Evolutionary conservation across 129 eudicot species (phyloP).

Genomic region (Pittosporum tobira): DNA sequence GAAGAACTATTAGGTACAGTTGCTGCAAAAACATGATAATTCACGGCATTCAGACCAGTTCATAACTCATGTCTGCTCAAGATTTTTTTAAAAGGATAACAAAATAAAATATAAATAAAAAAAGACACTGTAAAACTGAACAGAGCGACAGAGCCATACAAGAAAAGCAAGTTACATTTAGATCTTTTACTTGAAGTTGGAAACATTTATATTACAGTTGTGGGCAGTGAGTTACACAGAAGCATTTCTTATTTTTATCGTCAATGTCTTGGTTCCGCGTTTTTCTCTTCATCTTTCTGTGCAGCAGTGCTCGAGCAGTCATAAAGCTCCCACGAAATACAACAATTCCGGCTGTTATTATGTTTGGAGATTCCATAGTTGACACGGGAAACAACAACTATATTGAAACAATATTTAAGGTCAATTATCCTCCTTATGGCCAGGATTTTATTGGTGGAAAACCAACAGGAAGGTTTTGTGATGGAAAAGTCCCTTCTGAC

Average conservation of each 20-base stretch:
- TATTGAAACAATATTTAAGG: constrained; percentile 46
- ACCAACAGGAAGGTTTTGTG: constrained; percentile 76
- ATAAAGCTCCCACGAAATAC: constrained; percentile 27
- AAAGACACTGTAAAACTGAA: neutral
- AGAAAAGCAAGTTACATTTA: too few relatives aligned
- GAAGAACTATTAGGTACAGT: constrained; percentile 3
- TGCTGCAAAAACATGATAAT: neutral
- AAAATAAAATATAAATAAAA: neutral
- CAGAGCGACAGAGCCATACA: too few relatives aligned
- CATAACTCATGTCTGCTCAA: constrained; percentile 10
- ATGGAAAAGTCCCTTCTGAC: constrained; percentile 85
- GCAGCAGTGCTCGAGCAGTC: constrained; percentile 9
- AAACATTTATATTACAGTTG: neutral
- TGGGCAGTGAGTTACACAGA: neutral
- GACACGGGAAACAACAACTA: constrained; percentile 79
- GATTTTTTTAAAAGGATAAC: too few relatives aligned
- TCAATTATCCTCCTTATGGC: constrained; percentile 80
- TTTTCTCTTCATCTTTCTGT: neutral
- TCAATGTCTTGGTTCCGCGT: neutral
- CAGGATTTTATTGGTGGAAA: constrained; percentile 63
- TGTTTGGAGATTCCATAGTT: constrained; percentile 75
- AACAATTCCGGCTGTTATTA: constrained; percentile 49
- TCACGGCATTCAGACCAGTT: constrained; percentile 1
- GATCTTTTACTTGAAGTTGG: too few relatives aligned
- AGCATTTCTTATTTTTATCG: neutral